A percentile compares a stretch with the other conserved stretches of the same genome.
Evolutionary conservation across 352 stramenopile species (phyloP).

Genomic region (Phytopythium sindhum): DNA sequence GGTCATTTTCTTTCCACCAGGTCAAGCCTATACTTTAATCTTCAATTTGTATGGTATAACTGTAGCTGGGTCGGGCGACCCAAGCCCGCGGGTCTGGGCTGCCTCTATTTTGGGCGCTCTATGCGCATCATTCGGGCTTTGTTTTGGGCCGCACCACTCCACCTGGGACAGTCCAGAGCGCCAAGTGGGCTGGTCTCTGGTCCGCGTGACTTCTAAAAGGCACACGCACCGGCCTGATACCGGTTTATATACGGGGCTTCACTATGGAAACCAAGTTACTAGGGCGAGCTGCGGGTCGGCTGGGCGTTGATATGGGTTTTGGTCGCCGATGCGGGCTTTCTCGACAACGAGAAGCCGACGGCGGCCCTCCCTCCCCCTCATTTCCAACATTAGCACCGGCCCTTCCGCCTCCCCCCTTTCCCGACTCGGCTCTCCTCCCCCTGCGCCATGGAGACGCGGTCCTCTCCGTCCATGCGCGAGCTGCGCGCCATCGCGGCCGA

Average conservation of each 20-base stretch:
- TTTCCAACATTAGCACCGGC: conserved; percentile 1
- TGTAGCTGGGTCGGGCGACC: not conserved
- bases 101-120: not conserved
- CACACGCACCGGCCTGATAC: not conserved
- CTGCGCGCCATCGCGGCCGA: conserved; percentile 64
- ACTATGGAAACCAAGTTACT: not conserved
- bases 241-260: not conserved
- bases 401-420: not conserved
- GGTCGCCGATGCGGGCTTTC: not conserved
- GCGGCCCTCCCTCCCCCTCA: not conserved
- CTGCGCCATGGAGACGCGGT: conserved; percentile 70
- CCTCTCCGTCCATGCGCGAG: conserved; percentile 77
- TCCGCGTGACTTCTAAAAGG: not conserved
- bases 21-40: not conserved
- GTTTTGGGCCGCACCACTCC: not conserved
- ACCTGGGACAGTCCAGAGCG: not conserved
- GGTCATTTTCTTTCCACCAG: not conserved
- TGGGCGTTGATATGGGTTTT: conserved; percentile 1
- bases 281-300: not conserved
- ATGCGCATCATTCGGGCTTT: not conserved
- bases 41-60: not conserved
- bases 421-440: not conserved
- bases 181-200: not conserved
- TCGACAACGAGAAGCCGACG: not conserved
- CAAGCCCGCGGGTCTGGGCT: not conserved